phyloP scores from a whole-genome alignment of 257 asterid species.

The Nicotiana tabacum region DNA sequence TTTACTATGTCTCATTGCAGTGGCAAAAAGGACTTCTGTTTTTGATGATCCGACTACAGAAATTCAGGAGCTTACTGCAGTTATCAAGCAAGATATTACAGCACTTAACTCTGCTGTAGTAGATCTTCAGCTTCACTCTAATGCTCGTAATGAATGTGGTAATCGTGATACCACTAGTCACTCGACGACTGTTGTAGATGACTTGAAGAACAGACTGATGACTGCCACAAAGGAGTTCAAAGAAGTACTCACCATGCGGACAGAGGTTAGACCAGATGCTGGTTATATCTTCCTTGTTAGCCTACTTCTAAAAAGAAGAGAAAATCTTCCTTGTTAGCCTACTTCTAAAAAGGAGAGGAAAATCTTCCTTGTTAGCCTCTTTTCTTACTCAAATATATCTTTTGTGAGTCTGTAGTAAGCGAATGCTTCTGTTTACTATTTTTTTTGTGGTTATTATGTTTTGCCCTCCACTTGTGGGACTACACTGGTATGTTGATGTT shows the following conservation, averaged over 20 bases:
- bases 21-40: slow-evolving; percentile 89
- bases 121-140: slow-evolving; percentile 76
- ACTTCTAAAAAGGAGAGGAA: too few relatives aligned
- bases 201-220: slow-evolving; percentile 88
- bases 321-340: neutral
- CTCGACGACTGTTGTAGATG: slow-evolving; percentile 90
- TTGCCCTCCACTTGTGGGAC: neutral
- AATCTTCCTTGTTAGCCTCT: neutral
- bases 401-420: neutral
- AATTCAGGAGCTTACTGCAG: slow-evolving; percentile 88
- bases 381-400: slow-evolving; percentile 6
- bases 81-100: slow-evolving; percentile 89
- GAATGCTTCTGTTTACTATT: neutral
- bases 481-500: too few relatives aligned
- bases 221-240: slow-evolving; percentile 86
- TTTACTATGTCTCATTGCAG: slow-evolving; percentile 32
- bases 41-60: slow-evolving; percentile 94
- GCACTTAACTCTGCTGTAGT: slow-evolving; percentile 87
- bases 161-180: slow-evolving; percentile 72
- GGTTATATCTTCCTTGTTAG: neutral
- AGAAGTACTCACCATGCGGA: slow-evolving; percentile 88
- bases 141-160: slow-evolving; percentile 54
- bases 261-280: slow-evolving; percentile 60
- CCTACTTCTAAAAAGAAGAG: too few relatives aligned
- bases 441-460: neutral